These are phyloP conservation scores for Emydomyces testavorans DNA, from an alignment of 2,329 filamentous ascomycete genomes.

Conservation along the genomic window DNA sequence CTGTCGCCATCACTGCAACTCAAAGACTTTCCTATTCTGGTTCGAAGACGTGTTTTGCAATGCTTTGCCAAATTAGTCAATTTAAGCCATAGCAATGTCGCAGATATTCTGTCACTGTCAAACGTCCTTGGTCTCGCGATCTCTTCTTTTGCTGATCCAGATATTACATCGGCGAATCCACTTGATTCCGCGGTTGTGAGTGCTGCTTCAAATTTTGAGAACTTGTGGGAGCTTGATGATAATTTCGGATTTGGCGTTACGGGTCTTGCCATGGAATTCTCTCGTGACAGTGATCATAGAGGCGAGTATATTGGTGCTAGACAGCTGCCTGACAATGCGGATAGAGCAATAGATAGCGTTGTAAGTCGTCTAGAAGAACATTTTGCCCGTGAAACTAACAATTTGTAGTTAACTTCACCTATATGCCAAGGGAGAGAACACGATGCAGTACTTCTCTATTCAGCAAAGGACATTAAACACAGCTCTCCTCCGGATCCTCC, in stretches of 20 bases:
- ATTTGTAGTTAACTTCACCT: constrained; percentile 41
- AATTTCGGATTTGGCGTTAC: constrained; percentile 93
- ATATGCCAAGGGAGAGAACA: constrained; percentile 78
- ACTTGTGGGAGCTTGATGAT: constrained; percentile 87
- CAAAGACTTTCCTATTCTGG: constrained; percentile 84
- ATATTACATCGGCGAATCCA: constrained; percentile 57
- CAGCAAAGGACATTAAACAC: constrained; percentile 38
- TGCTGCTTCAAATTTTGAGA: constrained; percentile 80
- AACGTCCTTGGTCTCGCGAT: constrained; percentile 83
- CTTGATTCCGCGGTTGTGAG: constrained; percentile 85
- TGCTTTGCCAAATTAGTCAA: constrained; percentile 89
- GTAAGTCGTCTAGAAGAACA: constrained; percentile 23
- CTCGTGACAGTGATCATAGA: constrained; percentile 52
- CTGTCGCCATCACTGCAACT: constrained; percentile 77
- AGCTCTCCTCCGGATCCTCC: constrained; percentile 58
- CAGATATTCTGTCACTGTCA: constrained; percentile 77
- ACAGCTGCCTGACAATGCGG: constrained; percentile 18
- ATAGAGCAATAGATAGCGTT: constrained; percentile 39
- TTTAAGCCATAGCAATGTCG: constrained; percentile 71
- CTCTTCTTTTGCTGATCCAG: constrained; percentile 84
- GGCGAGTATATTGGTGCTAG: constrained; percentile 30
- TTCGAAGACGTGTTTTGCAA: constrained; percentile 81
- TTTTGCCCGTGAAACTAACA: not conserved
- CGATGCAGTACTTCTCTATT: constrained; percentile 72
- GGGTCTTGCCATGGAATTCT: constrained; percentile 70